Evolutionary conservation across 306 rosid species (phyloP).

Genomic region (Cicer arietinum): DNA sequence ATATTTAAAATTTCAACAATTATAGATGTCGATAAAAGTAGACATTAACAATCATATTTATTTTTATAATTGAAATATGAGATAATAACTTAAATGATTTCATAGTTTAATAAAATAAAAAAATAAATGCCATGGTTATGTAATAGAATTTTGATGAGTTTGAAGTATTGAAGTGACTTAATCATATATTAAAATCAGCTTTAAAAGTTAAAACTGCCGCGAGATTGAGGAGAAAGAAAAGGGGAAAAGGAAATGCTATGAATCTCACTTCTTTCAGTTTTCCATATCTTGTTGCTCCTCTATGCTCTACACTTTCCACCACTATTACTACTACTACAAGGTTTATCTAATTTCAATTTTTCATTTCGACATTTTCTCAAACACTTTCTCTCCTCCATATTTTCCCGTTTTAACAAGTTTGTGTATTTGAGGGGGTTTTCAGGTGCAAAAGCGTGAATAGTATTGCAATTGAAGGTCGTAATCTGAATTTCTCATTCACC

Average conservation of each 20-base stretch:
- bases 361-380: slow-evolving; percentile 49
- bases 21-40: too few relatives aligned
- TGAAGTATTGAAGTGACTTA: too few relatives aligned
- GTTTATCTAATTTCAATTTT: slow-evolving; percentile 31
- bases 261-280: slow-evolving; percentile 39
- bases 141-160: too few relatives aligned
- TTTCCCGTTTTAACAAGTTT: neutral
- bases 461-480: slow-evolving; percentile 68
- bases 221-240: slow-evolving; percentile 5
- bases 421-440: neutral
- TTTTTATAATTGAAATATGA: too few relatives aligned
- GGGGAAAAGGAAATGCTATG: slow-evolving; percentile 40
- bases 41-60: too few relatives aligned
- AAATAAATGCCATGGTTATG: too few relatives aligned
- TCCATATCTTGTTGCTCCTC: slow-evolving; percentile 50
- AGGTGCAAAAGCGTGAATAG: slow-evolving; percentile 51
- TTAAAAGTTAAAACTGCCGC: slow-evolving; percentile 12
- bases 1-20: too few relatives aligned
- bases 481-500: slow-evolving; percentile 63
- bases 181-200: too few relatives aligned
- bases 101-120: too few relatives aligned
- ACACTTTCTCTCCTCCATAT: slow-evolving; percentile 23
- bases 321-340: slow-evolving; percentile 45
- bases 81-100: too few relatives aligned
- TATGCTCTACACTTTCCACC: slow-evolving; percentile 41